Conservation (phyloP, 2,329 filamentous ascomycete genomes). For the Aspergillus ruber region DNA sequence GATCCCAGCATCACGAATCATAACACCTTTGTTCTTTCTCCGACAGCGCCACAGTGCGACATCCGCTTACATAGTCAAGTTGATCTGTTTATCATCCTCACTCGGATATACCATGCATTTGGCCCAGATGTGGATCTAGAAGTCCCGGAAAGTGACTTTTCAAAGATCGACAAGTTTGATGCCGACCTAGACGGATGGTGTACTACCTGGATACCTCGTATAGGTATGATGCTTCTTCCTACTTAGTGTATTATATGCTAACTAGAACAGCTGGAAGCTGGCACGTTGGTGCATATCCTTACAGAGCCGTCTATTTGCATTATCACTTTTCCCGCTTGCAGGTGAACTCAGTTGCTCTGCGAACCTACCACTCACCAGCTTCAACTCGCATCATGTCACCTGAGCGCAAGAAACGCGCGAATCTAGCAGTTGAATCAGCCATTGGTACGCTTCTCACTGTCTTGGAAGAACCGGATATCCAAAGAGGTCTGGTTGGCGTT, state of each 20-base stretch:
- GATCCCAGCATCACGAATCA: constrained; percentile 33
- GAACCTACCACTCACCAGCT: constrained; percentile 37
- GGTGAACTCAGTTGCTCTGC: constrained; percentile 45
- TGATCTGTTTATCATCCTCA: constrained; percentile 39
- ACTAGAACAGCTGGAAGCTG: constrained; percentile 35
- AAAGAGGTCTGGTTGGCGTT: constrained; percentile 37
- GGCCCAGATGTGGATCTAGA: constrained; percentile 39
- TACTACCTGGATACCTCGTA: constrained; percentile 28
- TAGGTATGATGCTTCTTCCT: constrained; percentile 19
- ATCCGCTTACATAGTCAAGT: constrained; percentile 37
- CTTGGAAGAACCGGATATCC: constrained; percentile 39
- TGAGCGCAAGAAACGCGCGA: constrained; percentile 41
- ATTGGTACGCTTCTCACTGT: constrained; percentile 38
- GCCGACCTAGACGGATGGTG: constrained; percentile 35
- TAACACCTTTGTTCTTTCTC: constrained; percentile 24
- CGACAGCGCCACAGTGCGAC: constrained; percentile 27
- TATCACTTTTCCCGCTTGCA: constrained; percentile 48
- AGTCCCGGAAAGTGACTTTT: constrained; percentile 34
- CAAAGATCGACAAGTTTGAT: constrained; percentile 36
- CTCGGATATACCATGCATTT: constrained; percentile 39
- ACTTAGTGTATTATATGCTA: neutral
- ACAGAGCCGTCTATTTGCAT: constrained; percentile 45
- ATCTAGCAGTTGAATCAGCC: constrained; percentile 38
- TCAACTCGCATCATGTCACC: constrained; percentile 36
- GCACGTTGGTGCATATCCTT: constrained; percentile 45